phyloP scores from a whole-genome alignment of 23 red algal species.

The Gracilariopsis chorda region DNA sequence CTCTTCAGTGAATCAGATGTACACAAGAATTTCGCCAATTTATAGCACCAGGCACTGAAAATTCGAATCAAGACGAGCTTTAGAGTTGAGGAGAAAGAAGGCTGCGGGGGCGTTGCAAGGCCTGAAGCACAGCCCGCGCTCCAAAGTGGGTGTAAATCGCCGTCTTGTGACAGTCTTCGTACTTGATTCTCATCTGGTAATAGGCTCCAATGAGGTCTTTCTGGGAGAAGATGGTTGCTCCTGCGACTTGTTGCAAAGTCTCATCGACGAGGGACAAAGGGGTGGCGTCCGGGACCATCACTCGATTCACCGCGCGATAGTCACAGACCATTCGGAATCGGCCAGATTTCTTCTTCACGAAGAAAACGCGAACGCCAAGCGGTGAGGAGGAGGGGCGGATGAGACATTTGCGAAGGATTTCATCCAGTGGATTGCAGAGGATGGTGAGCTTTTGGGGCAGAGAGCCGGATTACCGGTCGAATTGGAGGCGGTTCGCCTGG shows the following conservation, averaged over 20 bases:
- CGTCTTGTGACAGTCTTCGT: neutral
- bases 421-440: neutral
- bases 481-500: neutral
- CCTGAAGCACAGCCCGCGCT: neutral
- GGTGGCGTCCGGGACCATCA: neutral
- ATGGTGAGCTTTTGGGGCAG: neutral
- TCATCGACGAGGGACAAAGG: constrained; percentile 12
- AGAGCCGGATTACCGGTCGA: constrained; percentile 22
- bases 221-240: neutral
- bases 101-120: constrained; percentile 5
- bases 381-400: constrained; percentile 11
- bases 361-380: neutral
- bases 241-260: constrained; percentile 4
- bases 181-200: neutral
- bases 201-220: constrained; percentile 21
- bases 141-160: neutral
- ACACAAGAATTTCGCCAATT: neutral
- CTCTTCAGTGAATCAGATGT: neutral
- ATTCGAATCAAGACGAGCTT: neutral
- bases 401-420: neutral
- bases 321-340: constrained; percentile 8
- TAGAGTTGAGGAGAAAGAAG: neutral
- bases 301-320: constrained; percentile 6
- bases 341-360: neutral
- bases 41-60: neutral